These are phyloP conservation scores for Paspalum notatum DNA, from an alignment of 176 grass and related monocot genomes.

Conservation along the genomic window DNA sequence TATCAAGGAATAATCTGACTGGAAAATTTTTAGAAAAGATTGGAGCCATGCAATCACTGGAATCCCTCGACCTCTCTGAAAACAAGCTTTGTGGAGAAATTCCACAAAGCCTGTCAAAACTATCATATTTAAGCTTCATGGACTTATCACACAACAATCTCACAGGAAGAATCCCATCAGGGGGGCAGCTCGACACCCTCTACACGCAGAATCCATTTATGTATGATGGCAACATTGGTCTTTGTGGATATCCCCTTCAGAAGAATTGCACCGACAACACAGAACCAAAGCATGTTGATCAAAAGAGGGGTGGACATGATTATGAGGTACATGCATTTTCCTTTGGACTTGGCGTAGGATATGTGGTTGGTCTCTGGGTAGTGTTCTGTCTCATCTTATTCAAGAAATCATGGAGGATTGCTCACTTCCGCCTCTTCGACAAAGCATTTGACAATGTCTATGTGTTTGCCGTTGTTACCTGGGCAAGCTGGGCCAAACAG, in stretches of 20 bases:
- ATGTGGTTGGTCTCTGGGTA: slow-evolving; percentile 22
- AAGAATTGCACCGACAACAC: slow-evolving; percentile 8
- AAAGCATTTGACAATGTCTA: too few species aligned
- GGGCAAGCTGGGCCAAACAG: neutral
- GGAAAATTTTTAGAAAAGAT: too few species aligned
- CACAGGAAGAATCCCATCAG: too few species aligned
- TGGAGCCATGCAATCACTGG: too few species aligned
- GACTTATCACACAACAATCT: too few species aligned
- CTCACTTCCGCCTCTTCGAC: too few species aligned
- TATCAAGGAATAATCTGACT: too few species aligned
- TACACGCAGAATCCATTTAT: slow-evolving; percentile 9
- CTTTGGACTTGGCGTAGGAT: neutral
- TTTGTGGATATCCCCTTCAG: slow-evolving; percentile 26
- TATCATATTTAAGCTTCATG: too few species aligned
- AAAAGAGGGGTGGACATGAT: neutral
- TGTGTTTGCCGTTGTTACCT: too few species aligned
- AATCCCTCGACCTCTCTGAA: too few species aligned
- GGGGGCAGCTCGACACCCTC: slow-evolving; percentile 38
- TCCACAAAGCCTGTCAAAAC: too few species aligned
- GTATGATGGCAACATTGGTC: slow-evolving; percentile 29
- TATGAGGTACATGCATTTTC: neutral
- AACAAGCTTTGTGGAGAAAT: too few species aligned
- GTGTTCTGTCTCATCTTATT: neutral
- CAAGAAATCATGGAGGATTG: neutral
- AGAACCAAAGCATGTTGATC: neutral